Evolutionary conservation across 2,329 filamentous ascomycete genomes (phyloP).

Genomic region (Fusarium sp.): DNA sequence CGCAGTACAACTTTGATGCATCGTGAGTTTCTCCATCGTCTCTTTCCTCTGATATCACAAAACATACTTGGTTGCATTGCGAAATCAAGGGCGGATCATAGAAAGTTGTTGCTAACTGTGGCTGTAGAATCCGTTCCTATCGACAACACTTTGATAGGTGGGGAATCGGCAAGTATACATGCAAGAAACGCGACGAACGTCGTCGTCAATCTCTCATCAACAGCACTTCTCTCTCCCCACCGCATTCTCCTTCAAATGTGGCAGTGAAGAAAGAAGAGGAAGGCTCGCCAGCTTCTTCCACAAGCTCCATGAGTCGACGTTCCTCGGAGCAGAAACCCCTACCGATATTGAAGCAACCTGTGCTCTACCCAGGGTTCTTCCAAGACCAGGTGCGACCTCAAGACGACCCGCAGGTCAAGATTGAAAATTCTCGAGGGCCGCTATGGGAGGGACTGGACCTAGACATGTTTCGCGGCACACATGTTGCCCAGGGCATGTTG

Average conservation of each 20-base stretch:
- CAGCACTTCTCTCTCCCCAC: slow-evolving; percentile 29
- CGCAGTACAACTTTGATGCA: slow-evolving; percentile 54
- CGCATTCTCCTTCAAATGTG: slow-evolving; percentile 19
- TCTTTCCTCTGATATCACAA: not conserved
- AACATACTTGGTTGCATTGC: not conserved
- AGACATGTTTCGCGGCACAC: slow-evolving; percentile 4
- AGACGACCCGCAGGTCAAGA: slow-evolving; percentile 9
- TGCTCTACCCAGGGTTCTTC: slow-evolving; percentile 6
- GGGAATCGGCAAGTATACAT: slow-evolving; percentile 61
- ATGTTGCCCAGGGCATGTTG: slow-evolving; percentile 15
- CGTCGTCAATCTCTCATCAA: slow-evolving; percentile 23
- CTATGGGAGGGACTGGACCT: slow-evolving; percentile 9
- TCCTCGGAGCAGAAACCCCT: slow-evolving; percentile 35
- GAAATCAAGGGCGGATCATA: not conserved
- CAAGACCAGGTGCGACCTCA: slow-evolving; percentile 4
- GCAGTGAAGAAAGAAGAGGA: not conserved
- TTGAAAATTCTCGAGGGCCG: not conserved
- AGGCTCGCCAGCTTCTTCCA: slow-evolving; percentile 20
- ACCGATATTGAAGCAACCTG: slow-evolving; percentile 16
- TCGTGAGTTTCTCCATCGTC: slow-evolving; percentile 48
- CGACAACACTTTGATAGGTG: slow-evolving; percentile 60
- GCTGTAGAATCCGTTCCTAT: slow-evolving; percentile 56
- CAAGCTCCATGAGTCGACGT: slow-evolving; percentile 18
- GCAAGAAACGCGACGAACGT: slow-evolving; percentile 46
- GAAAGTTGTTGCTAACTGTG: not conserved